These are phyloP conservation scores for Parsonsia alboflavescens DNA, from an alignment of 257 asterid species.

Conservation along the genomic window DNA sequence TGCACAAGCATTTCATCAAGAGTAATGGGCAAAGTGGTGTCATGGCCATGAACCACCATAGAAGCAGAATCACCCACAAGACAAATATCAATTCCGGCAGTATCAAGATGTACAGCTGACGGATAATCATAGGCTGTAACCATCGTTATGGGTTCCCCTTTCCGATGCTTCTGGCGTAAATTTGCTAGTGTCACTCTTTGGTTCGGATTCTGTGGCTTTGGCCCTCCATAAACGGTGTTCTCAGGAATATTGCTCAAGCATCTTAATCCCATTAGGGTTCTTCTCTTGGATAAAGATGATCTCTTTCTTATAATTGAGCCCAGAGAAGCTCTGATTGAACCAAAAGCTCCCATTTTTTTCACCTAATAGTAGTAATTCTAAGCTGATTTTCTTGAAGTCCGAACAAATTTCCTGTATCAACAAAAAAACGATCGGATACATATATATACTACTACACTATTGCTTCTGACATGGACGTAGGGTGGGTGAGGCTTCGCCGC, in stretches of 20 bases:
- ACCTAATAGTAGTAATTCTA: background rate
- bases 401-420: background rate
- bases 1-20: conserved; percentile 93
- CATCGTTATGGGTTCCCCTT: conserved; percentile 71
- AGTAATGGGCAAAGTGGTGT: conserved; percentile 86
- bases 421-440: background rate
- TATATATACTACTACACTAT: no score
- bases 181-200: conserved; percentile 63
- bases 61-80: conserved; percentile 95
- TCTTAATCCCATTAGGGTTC: conserved; percentile 15
- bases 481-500: no score
- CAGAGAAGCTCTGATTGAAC: conserved; percentile 9
- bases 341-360: conserved; percentile 13
- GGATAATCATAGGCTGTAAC: conserved; percentile 95
- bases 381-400: background rate
- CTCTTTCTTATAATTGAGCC: background rate
- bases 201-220: conserved; percentile 62
- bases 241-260: conserved; percentile 72
- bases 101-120: conserved; percentile 73
- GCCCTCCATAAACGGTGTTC: conserved; percentile 80
- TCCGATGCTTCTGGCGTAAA: conserved; percentile 65
- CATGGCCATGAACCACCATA: conserved; percentile 98
- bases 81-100: conserved; percentile 79
- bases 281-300: background rate
- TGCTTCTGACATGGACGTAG: no score